Evolutionary conservation across 352 stramenopile genomes (phyloP).

Genomic region (Phytophthora boehmeriae): DNA sequence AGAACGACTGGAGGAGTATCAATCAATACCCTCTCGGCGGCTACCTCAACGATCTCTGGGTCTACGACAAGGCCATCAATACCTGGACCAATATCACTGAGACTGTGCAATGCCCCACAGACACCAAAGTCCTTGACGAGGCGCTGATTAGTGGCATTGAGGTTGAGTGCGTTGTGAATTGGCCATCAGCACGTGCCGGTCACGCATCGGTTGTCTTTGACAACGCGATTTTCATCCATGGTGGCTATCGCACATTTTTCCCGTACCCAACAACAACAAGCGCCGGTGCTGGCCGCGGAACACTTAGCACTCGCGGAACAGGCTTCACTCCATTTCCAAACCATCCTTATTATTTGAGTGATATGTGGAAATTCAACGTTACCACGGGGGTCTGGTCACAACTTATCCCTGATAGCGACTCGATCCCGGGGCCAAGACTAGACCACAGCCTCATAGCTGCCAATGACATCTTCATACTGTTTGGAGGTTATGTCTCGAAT

Average conservation of each 20-base stretch:
- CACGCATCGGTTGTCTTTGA: slow-evolving; percentile 85
- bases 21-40: slow-evolving; percentile 87
- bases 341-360: slow-evolving; percentile 93
- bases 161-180: slow-evolving; percentile 82
- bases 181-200: slow-evolving; percentile 87
- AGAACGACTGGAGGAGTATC: slow-evolving; percentile 85
- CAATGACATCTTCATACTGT: slow-evolving; percentile 88
- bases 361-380: slow-evolving; percentile 96
- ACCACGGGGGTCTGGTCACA: slow-evolving; percentile 83
- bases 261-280: slow-evolving; percentile 92
- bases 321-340: slow-evolving; percentile 90
- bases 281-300: slow-evolving; percentile 74
- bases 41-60: slow-evolving; percentile 96
- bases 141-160: slow-evolving; percentile 72
- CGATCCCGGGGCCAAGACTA: slow-evolving; percentile 66
- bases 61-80: slow-evolving; percentile 66
- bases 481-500: slow-evolving; percentile 94
- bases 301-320: slow-evolving; percentile 46
- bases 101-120: slow-evolving; percentile 59
- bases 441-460: slow-evolving; percentile 86
- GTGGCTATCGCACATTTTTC: slow-evolving; percentile 95
- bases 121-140: slow-evolving; percentile 43
- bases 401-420: slow-evolving; percentile 38
- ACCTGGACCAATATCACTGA: slow-evolving; percentile 78
- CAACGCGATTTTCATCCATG: slow-evolving; percentile 87